A percentile compares a stretch with the other conserved stretches of the same genome.
phyloP scores from a whole-genome alignment of 2,329 filamentous ascomycete species.

The Zymoseptoria crescenta region DNA sequence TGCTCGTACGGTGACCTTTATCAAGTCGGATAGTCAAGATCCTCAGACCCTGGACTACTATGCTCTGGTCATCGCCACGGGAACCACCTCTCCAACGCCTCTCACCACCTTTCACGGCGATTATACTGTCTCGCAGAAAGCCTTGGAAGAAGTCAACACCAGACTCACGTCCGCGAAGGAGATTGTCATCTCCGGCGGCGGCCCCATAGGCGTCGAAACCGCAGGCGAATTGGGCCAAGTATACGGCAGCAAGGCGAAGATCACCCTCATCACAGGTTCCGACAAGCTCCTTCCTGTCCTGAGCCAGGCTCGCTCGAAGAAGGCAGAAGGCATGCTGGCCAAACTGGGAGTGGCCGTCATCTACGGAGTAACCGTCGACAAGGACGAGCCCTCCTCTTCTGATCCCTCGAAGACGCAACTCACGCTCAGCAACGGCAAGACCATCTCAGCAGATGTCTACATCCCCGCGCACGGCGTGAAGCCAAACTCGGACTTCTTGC shows the following conservation, averaged over 20 bases:
- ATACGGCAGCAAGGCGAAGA: conserved; percentile 33
- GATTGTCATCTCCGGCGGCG: conserved; percentile 31
- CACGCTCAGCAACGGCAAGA: conserved; percentile 40
- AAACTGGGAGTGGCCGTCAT: conserved; percentile 38
- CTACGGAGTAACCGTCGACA: conserved; percentile 23
- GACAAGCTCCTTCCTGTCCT: conserved; percentile 37
- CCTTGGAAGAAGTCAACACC: conserved; percentile 26
- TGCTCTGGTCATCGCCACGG: conserved; percentile 50
- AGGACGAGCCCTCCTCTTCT: conserved; percentile 26
- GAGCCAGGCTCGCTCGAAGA: conserved; percentile 31
- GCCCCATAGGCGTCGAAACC: conserved; percentile 32
- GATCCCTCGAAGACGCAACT: conserved; percentile 34
- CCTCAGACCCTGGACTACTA: conserved; percentile 39
- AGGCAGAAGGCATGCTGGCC: conserved; percentile 41
- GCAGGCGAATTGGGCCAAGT: conserved; percentile 31
- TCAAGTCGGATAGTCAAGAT: conserved; percentile 26
- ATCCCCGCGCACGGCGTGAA: conserved; percentile 45
- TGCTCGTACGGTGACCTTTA: conserved; percentile 39
- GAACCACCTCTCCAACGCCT: conserved; percentile 40
- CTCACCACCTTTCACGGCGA: conserved; percentile 38
- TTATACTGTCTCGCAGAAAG: conserved; percentile 24
- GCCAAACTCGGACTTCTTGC: conserved; percentile 48
- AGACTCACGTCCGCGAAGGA: conserved; percentile 30
- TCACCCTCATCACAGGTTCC: conserved; percentile 40
- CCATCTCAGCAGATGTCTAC: conserved; percentile 44